Evolutionary conservation across 2,329 filamentous ascomycete genomes (phyloP).

Genomic region (Pseudogymnoascus sp.): DNA sequence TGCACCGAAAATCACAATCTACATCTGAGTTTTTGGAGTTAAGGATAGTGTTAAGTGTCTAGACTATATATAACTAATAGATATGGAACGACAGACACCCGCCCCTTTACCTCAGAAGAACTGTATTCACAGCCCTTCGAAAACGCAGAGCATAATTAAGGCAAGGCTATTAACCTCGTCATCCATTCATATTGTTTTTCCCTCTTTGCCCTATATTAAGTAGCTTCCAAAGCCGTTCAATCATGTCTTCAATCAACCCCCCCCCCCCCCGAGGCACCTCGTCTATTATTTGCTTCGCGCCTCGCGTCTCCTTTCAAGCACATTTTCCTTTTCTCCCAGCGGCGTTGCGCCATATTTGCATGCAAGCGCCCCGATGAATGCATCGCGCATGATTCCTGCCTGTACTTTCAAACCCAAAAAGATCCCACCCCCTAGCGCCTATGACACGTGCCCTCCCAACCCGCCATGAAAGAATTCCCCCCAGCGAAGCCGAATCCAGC

Average conservation of each 20-base stretch:
- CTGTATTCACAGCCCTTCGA: background rate
- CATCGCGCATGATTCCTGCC: background rate
- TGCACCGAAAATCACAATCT: background rate
- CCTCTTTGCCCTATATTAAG: slow-evolving; percentile 1
- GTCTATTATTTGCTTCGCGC: slow-evolving; percentile 6
- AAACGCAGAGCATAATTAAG: background rate
- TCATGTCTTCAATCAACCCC: slow-evolving; percentile 2
- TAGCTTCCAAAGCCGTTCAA: slow-evolving; percentile 5
- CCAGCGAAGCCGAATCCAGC: background rate
- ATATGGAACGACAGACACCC: background rate
- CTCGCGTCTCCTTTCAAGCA: background rate
- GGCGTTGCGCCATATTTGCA: slow-evolving; percentile 3
- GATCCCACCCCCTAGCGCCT: background rate
- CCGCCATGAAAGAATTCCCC: slow-evolving; percentile 3
- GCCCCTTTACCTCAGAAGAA: background rate
- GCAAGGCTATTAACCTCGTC: slow-evolving; percentile 1
- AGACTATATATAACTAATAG: background rate
- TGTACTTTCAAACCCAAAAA: background rate
- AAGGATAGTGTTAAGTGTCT: background rate
- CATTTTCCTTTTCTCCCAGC: background rate
- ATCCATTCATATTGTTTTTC: slow-evolving; percentile 1
- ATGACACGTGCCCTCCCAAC: background rate
- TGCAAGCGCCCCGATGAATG: background rate
- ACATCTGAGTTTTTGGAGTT: background rate
- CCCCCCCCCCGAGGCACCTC: background rate